These are phyloP conservation scores for Tolypocladium guangdongense DNA, from an alignment of 2,329 filamentous ascomycete species.

Conservation along the genomic window DNA sequence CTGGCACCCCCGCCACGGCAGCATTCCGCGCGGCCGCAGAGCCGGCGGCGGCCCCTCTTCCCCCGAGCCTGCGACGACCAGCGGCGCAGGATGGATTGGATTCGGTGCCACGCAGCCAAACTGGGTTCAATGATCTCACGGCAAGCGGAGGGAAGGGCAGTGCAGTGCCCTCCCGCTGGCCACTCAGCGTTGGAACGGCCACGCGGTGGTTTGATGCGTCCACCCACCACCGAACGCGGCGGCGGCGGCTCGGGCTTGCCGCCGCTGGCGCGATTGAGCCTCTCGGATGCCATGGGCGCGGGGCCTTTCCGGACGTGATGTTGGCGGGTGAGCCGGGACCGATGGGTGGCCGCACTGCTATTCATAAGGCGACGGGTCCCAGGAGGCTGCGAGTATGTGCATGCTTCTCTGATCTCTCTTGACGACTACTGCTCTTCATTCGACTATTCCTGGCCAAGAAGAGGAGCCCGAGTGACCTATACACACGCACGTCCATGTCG, in stretches of 20 bases:
- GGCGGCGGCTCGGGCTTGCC: background rate
- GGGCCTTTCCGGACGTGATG: conserved; percentile 8
- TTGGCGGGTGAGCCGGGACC: background rate
- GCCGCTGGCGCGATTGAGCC: background rate
- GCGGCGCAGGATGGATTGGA: background rate
- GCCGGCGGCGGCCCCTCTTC: background rate
- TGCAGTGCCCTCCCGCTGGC: background rate
- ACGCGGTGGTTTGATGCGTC: background rate
- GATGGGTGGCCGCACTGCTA: background rate
- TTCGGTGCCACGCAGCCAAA: background rate
- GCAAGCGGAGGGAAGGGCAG: background rate
- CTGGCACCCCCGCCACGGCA: conserved; percentile 17
- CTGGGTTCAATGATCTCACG: background rate
- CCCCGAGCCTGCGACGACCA: background rate
- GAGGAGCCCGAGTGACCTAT: background rate
- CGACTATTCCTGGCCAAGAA: background rate
- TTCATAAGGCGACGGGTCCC: background rate
- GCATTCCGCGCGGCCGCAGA: conserved; percentile 9
- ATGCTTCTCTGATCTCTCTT: background rate
- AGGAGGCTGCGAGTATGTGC: background rate
- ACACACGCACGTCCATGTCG: too few relatives aligned
- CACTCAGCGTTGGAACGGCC: background rate
- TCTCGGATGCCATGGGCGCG: conserved; percentile 10
- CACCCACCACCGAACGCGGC: background rate
- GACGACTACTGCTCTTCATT: background rate